Conservation (phyloP, 2,329 filamentous ascomycete genomes). For the Colletotrichum acutatum region DNA sequence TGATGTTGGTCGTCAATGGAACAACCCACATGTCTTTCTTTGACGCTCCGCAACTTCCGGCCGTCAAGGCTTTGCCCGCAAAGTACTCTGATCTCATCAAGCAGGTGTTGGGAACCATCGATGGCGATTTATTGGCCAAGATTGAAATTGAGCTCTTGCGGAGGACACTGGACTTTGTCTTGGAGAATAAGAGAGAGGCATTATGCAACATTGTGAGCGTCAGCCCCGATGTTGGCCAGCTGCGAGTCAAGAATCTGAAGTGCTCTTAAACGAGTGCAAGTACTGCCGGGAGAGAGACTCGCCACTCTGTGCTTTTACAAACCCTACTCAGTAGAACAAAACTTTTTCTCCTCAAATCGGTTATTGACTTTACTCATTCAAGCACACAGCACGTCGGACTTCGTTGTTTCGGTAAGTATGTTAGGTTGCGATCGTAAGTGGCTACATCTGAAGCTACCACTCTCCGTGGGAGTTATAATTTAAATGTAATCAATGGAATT, state of each 20-base stretch:
- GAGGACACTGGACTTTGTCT: background rate
- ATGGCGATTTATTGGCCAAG: background rate
- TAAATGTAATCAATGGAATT: background rate
- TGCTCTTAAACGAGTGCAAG: background rate
- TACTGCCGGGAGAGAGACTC: background rate
- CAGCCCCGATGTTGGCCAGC: background rate
- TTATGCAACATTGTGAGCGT: conserved; percentile 3
- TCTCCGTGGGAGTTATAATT: background rate
- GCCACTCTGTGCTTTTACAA: background rate
- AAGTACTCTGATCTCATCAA: background rate
- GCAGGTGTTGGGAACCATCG: conserved; percentile 5
- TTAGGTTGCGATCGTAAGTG: background rate
- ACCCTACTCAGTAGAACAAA: background rate
- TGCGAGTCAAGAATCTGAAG: background rate
- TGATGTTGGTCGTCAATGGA: conserved; percentile 40
- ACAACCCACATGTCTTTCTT: conserved; percentile 46
- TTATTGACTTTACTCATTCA: too few species aligned
- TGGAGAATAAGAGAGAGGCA: background rate
- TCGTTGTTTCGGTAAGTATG: background rate
- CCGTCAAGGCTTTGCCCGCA: background rate
- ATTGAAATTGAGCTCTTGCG: background rate
- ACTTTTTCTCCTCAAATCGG: too few species aligned
- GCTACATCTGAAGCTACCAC: background rate
- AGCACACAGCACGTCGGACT: too few species aligned
- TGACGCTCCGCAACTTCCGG: conserved; percentile 36